phyloP scores from a whole-genome alignment of 345 rosid genomes.

The Capsella bursapastoris region DNA sequence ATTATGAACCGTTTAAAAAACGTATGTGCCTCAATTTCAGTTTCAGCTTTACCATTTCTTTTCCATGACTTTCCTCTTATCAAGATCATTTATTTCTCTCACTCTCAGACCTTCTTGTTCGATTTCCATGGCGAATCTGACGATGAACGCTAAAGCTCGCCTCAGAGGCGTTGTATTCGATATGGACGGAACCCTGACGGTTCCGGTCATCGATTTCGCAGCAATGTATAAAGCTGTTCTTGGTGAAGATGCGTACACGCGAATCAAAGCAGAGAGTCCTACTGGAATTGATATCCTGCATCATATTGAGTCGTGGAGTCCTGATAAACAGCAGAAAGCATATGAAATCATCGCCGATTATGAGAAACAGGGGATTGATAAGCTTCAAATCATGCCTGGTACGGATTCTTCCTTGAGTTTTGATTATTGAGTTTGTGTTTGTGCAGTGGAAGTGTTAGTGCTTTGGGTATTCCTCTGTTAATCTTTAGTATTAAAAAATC shows the following conservation, averaged over 20 bases:
- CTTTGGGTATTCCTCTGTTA: background rate
- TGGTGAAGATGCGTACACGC: conserved; percentile 72
- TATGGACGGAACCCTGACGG: conserved; percentile 92
- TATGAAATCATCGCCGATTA: conserved; percentile 66
- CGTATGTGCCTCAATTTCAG: conserved; percentile 9
- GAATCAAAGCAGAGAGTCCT: conserved; percentile 70
- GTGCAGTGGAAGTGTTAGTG: conserved; percentile 24
- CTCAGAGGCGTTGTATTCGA: conserved; percentile 73
- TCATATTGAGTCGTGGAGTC: conserved; percentile 71
- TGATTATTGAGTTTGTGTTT: background rate
- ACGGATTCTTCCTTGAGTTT: conserved; percentile 19
- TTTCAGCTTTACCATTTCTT: background rate
- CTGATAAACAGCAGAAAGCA: conserved; percentile 65
- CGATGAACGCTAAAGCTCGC: conserved; percentile 49
- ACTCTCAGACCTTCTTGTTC: conserved; percentile 39
- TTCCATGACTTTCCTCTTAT: conserved; percentile 40
- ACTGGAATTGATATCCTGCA: conserved; percentile 85
- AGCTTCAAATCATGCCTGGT: conserved; percentile 96
- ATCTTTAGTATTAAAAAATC: background rate
- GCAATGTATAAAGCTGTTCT: conserved; percentile 87
- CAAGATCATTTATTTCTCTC: conserved; percentile 39
- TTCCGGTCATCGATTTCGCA: conserved; percentile 88
- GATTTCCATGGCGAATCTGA: conserved; percentile 34
- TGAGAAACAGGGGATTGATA: conserved; percentile 78
- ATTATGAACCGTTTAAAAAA: conserved; percentile 28